A percentile compares a stretch with the other conserved stretches of the same genome.
phyloP scores from a whole-genome alignment of 169 alveolate species.

The Babesia bovis region DNA sequence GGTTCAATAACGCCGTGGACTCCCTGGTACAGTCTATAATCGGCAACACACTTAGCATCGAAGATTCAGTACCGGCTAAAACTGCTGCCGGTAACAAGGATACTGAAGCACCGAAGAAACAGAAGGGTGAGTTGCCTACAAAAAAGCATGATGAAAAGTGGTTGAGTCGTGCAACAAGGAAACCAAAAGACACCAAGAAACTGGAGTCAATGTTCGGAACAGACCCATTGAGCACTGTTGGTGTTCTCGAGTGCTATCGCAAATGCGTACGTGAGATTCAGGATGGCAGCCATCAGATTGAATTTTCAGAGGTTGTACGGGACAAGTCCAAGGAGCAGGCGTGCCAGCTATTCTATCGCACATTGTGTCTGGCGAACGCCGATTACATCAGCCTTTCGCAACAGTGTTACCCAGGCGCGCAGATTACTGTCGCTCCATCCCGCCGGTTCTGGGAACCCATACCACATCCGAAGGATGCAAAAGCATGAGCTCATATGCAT shows the following conservation, averaged over 20 bases:
- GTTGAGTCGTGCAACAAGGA: constrained; percentile 2
- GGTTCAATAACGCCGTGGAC: constrained; percentile 23
- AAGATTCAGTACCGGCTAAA: neutral
- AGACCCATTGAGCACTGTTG: constrained; percentile 36
- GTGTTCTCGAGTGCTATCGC: constrained; percentile 46
- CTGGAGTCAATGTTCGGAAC: neutral
- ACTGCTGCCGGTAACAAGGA: neutral
- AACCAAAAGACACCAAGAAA: neutral
- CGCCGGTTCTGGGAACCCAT: constrained; percentile 40
- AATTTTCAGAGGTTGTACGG: constrained; percentile 10
- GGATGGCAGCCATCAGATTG: neutral
- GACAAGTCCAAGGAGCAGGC: constrained; percentile 40
- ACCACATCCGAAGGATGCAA: neutral
- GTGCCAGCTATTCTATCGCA: constrained; percentile 52
- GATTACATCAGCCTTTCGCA: constrained; percentile 39
- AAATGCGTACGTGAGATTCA: constrained; percentile 34
- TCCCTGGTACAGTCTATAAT: constrained; percentile 22
- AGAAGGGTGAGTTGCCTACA: neutral
- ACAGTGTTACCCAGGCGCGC: constrained; percentile 17
- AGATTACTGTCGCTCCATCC: constrained; percentile 18
- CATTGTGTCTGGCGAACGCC: constrained; percentile 64
- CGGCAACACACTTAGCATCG: constrained; percentile 1
- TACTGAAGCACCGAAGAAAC: neutral
- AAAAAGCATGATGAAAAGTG: constrained; percentile 17
- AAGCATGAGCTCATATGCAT: too few relatives aligned